These are phyloP conservation scores for Clonostachys rosea DNA, from an alignment of 2,329 filamentous ascomycete genomes.

Conservation along the genomic window DNA sequence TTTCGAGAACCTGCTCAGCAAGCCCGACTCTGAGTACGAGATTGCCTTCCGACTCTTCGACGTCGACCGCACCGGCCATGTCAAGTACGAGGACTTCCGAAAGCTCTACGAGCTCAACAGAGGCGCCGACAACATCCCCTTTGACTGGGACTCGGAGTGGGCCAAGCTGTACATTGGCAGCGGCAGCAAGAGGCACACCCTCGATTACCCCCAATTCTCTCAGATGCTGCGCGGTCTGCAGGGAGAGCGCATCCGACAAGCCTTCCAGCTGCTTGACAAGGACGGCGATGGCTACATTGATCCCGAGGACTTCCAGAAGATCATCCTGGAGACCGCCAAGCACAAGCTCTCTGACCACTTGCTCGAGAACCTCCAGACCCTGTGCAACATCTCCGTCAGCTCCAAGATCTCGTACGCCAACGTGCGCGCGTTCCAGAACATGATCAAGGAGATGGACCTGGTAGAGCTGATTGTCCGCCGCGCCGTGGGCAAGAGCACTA, in stretches of 20 bases:
- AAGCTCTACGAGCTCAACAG: slow-evolving; percentile 85
- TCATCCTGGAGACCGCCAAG: slow-evolving; percentile 85
- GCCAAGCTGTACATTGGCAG: slow-evolving; percentile 89
- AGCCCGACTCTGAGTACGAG: slow-evolving; percentile 97
- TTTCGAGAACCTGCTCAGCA: slow-evolving; percentile 89
- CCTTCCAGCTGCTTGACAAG: slow-evolving; percentile 87
- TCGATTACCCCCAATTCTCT: slow-evolving; percentile 95
- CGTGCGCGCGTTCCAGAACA: slow-evolving; percentile 95
- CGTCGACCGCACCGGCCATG: slow-evolving; percentile 72
- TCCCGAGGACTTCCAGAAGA: slow-evolving; percentile 92
- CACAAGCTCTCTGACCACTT: slow-evolving; percentile 98
- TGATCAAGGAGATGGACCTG: slow-evolving; percentile 96
- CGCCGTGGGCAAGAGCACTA: slow-evolving; percentile 74
- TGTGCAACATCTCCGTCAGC: slow-evolving; percentile 89
- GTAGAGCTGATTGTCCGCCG: slow-evolving; percentile 90
- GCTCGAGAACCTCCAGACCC: slow-evolving; percentile 80
- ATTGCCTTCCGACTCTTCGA: slow-evolving; percentile 98
- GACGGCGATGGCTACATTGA: slow-evolving; percentile 93
- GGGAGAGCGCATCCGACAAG: slow-evolving; percentile 92
- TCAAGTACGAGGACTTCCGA: slow-evolving; percentile 88
- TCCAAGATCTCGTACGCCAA: slow-evolving; percentile 98
- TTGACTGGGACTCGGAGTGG: slow-evolving; percentile 98
- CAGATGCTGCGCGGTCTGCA: slow-evolving; percentile 97
- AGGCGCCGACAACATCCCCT: slow-evolving; percentile 78
- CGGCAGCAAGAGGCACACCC: slow-evolving; percentile 80